Conservation (phyloP, 2,329 filamentous ascomycete genomes). For the Aaosphaeria pasadenensis region DNA sequence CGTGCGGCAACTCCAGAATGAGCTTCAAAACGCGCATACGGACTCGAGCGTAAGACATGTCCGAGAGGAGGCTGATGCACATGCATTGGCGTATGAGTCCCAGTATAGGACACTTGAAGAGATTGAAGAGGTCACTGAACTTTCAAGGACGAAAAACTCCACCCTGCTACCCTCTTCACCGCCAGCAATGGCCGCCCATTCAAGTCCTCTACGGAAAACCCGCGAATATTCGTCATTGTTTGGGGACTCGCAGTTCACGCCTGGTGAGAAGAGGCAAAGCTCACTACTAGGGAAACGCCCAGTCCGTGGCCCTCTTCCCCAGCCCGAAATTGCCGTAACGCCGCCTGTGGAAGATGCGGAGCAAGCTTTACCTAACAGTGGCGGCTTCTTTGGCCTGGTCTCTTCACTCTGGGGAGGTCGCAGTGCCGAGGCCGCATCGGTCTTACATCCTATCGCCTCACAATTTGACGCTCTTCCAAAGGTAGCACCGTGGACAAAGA, state of each 20-base stretch:
- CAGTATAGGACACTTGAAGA: conserved; percentile 30
- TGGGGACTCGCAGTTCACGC: not conserved
- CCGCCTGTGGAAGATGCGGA: no score
- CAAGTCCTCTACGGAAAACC: conserved; percentile 14
- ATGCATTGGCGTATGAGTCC: conserved; percentile 30
- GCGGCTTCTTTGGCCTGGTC: conserved; percentile 16
- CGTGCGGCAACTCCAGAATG: conserved; percentile 26
- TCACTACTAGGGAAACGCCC: no score
- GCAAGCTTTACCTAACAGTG: not conserved
- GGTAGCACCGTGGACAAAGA: conserved; percentile 38
- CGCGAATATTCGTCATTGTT: conserved; percentile 14
- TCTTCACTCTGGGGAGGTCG: conserved; percentile 11
- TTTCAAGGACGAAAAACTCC: conserved; percentile 19
- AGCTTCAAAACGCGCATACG: conserved; percentile 6
- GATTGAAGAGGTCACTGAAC: conserved; percentile 34
- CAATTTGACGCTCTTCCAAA: conserved; percentile 28
- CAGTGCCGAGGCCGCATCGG: conserved; percentile 7
- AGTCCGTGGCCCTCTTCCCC: no score
- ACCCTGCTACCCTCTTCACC: conserved; percentile 18
- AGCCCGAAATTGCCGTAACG: no score
- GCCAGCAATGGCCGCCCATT: conserved; percentile 14
- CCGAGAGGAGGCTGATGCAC: conserved; percentile 31
- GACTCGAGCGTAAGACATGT: conserved; percentile 26
- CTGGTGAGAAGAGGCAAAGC: no score
- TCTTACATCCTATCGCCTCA: conserved; percentile 23